These are phyloP conservation scores for Casuarina cunninghamiana DNA, from an alignment of 306 rosid genomes.

Conservation along the genomic window DNA sequence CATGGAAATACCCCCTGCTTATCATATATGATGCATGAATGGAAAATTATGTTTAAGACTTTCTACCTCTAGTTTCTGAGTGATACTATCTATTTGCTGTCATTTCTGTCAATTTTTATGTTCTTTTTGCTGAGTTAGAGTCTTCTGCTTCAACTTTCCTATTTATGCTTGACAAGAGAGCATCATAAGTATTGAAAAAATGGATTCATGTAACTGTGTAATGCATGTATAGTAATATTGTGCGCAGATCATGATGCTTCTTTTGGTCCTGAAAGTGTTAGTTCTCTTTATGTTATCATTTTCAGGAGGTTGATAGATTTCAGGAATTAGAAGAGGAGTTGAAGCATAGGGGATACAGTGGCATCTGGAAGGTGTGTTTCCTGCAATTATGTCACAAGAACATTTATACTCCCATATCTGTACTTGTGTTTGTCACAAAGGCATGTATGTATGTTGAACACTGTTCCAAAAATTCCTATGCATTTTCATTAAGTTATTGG, in stretches of 20 bases:
- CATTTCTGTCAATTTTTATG: not conserved
- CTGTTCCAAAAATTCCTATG: conserved; percentile 18
- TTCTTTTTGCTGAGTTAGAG: not conserved
- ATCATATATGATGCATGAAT: not conserved
- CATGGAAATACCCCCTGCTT: conserved; percentile 13
- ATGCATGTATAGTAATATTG: not conserved
- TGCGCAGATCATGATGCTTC: not conserved
- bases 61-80: conserved; percentile 10
- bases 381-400: conserved; percentile 21
- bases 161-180: not conserved
- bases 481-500: not conserved
- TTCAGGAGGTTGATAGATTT: conserved; percentile 94
- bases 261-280: conserved; percentile 13
- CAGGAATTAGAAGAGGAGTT: conserved; percentile 68
- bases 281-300: conserved; percentile 28
- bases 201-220: not conserved
- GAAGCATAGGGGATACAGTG: conserved; percentile 65
- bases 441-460: conserved; percentile 10
- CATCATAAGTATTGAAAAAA: not conserved
- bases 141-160: not conserved
- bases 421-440: conserved; percentile 8
- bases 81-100: not conserved
- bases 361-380: conserved; percentile 83
- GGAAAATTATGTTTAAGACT: conserved; percentile 1
- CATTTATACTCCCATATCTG: conserved; percentile 14